Evolutionary conservation across 1,284 basidiomycete species (phyloP), one percentile per base, ranked within the genome.

Genomic region (Cryptococcus sp.): DNA sequence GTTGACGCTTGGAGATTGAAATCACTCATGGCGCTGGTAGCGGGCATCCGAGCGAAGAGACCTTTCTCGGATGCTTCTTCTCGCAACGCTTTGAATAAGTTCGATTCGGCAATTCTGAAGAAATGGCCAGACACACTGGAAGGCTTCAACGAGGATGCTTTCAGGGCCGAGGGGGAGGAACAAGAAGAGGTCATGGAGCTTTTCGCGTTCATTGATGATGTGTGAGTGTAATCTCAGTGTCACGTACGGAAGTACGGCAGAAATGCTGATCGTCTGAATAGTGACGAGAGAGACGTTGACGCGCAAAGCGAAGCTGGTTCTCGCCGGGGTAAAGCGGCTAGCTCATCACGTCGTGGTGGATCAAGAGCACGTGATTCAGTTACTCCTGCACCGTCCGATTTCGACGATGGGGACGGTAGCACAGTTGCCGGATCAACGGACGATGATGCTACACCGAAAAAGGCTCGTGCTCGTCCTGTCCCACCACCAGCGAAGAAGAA

Each of bases 11-110:
- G 81, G 64, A 84, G 84, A 58, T 76, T 89, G 52, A 82, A 86
- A 55, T 85, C 85, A 39, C 73, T 89, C 17, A 82, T 86, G 52
- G 79, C 89, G 16, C 79, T 91, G 16, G 75, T 87, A 25, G 77
- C 79, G 20, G 53, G 57, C 50, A 37, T 59, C 37, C 20, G 25
- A 6, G 67, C 91, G 88, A 87, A 87, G 75, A 86, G 86, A 17
- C 88, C 89, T 0, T 79, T 89, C 29, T 81, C 84, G 17, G 90
- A 93, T 61, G 79, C 85, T 0, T 78, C 84, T 0, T 84, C 87
- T 13, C 84, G 85, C 58, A 93, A 89, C 67, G 83, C 88, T 0
- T 81, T 95, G 52, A 77, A 78, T 25, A 84, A 85, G 46, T 91
- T 93, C 76, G 85, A 87, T 55, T 79, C 77, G 5, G 71, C 80